Evolutionary conservation across 352 stramenopile genomes (phyloP), one percentile per base, ranked within the genome.

Genomic region (Globisporangium spinosum): DNA sequence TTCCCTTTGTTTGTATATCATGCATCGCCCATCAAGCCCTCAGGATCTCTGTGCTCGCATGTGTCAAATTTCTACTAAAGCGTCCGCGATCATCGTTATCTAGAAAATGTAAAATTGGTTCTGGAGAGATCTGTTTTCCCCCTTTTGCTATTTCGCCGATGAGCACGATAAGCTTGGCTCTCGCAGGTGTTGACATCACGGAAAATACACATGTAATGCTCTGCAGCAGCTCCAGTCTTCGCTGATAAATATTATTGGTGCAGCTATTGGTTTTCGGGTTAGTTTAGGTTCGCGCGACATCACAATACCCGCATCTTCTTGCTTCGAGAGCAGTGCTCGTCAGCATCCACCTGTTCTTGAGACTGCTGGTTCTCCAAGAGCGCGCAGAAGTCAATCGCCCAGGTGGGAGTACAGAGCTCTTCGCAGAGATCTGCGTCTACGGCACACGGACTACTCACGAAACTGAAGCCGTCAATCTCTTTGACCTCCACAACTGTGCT

Each of bases 391-490:
- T 69, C 63, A n/a, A 56, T 27, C 0, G 54, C 40, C 63, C 63
- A 69, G 1, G 23, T 40, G 1, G 53, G 54, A 43, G 54, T 63
- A 55, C 53, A 45, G 6, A 57, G 38, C 3, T 69, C 51, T 22
- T 62, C 63, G 27, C 63, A 38, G 13, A 63, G 40, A 43, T 69
- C 54, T 0, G 27, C 35, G 15, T 69, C 63, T 9, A 69, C 54
- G 0, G 63, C 49, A 55, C 63, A 69, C 25, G 63, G 63, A 56
- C 63, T 69, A 6, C 17, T 56, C 34, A 29, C 63, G 17, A 69
- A 12, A 15, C 45, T 55, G 9, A 69, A 29, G 23, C 63, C 63
- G 25, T 58, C 54, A 13, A 58, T 29, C 23, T 63, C 63, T n/a
- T 62, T 69, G 15, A 69, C 63, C 25, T 69, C 63, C 8, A 27